A percentile compares a stretch with the other conserved stretches of the same genome.
phyloP scores from a whole-genome alignment of 1,284 basidiomycete species.

The Austropuccinia psidii region DNA sequence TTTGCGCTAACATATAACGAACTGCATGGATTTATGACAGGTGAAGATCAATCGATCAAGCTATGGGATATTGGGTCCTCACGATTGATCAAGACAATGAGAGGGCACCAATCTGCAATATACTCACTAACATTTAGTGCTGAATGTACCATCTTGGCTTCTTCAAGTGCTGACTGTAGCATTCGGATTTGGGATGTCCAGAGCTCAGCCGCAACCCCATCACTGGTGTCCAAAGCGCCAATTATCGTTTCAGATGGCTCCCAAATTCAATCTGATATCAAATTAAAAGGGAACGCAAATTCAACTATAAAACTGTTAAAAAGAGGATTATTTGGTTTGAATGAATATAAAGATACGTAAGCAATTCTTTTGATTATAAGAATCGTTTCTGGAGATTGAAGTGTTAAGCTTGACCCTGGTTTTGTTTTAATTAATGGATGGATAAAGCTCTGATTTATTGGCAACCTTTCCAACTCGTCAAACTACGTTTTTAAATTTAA shows the following conservation, averaged over 20 bases:
- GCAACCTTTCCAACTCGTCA: conserved; percentile 90
- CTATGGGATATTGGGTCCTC: conserved; percentile 95
- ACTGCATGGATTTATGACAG: conserved; percentile 48
- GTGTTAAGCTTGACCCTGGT: too few relatives aligned
- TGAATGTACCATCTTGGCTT: conserved; percentile 81
- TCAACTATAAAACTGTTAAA: neutral
- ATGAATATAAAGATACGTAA: conserved; percentile 32
- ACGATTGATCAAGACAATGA: conserved; percentile 91
- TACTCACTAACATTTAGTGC: conserved; percentile 85
- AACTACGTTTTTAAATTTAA: conserved; percentile 81
- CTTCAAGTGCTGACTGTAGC: conserved; percentile 83
- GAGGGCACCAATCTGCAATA: conserved; percentile 78
- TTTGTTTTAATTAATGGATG: too few relatives aligned
- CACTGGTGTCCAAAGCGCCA: conserved; percentile 39
- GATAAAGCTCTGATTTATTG: conserved; percentile 70
- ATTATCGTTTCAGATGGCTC: conserved; percentile 23
- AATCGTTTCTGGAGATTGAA: neutral
- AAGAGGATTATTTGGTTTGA: conserved; percentile 23
- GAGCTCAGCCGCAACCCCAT: conserved; percentile 47
- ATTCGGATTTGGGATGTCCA: conserved; percentile 96
- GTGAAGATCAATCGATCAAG: conserved; percentile 85
- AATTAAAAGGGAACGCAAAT: conserved; percentile 24
- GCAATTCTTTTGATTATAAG: neutral
- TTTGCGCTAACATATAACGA: conserved; percentile 33
- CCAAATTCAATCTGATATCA: conserved; percentile 53